These are phyloP conservation scores for Spergularia bocconei DNA, from an alignment of 148 eudicot genomes.

Conservation along the genomic window DNA sequence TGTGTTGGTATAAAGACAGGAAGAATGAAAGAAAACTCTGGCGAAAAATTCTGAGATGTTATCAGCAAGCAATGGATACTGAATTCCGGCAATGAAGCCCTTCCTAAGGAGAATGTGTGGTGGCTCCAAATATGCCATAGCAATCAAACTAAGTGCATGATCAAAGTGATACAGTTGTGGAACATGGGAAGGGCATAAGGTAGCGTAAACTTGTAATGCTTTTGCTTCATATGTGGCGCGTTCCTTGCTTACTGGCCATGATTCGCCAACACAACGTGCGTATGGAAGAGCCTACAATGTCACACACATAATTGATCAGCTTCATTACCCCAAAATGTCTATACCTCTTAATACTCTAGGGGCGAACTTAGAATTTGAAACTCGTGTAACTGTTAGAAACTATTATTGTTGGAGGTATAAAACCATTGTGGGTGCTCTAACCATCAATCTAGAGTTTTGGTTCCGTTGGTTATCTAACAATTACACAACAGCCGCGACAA, in stretches of 20 bases:
- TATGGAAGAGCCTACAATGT: conserved; percentile 72
- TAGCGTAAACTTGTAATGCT: conserved; percentile 55
- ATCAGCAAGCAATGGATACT: conserved; percentile 72
- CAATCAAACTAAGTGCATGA: conserved; percentile 64
- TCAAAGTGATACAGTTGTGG: conserved; percentile 84
- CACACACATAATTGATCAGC: neutral
- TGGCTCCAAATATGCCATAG: conserved; percentile 86
- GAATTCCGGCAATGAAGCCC: conserved; percentile 69
- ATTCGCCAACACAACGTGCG: conserved; percentile 70
- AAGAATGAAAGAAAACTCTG: conserved; percentile 61
- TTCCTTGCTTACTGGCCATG: conserved; percentile 73
- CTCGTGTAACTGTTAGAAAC: no score
- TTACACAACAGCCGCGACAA: no score
- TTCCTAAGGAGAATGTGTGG: conserved; percentile 74
- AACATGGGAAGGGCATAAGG: conserved; percentile 62
- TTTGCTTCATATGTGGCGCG: conserved; percentile 69
- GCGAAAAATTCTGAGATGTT: conserved; percentile 69
- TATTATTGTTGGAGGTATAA: no score
- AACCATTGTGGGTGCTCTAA: no score
- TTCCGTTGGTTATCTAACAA: no score
- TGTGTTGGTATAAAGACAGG: conserved; percentile 60
- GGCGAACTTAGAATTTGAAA: neutral
- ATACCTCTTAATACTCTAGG: no score
- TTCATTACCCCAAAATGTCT: neutral
- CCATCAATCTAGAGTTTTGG: no score